phyloP scores from a whole-genome alignment of 2,329 filamentous ascomycete genomes.

The Lasiodiplodia gonubiensis region DNA sequence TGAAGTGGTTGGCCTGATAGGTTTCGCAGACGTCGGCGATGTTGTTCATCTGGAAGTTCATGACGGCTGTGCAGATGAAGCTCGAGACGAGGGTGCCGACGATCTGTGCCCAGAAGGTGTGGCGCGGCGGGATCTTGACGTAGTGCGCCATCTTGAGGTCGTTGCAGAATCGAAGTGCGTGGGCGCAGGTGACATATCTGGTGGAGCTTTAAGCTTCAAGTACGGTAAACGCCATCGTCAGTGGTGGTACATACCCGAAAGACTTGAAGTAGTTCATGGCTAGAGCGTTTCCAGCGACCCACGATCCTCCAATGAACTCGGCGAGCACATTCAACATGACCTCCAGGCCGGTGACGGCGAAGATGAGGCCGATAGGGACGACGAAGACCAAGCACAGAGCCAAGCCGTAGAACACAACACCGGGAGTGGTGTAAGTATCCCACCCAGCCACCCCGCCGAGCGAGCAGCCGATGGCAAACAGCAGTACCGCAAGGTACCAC shows the following conservation, averaged over 20 bases:
- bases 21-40: conserved; percentile 69
- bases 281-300: conserved; percentile 29
- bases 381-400: conserved; percentile 58
- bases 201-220: background rate
- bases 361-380: conserved; percentile 60
- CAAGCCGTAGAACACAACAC: conserved; percentile 60
- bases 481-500: conserved; percentile 59
- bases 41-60: conserved; percentile 61
- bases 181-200: conserved; percentile 30
- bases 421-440: conserved; percentile 59
- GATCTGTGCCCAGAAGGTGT: conserved; percentile 70
- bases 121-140: conserved; percentile 66
- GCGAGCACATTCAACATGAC: conserved; percentile 61
- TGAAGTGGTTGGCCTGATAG: conserved; percentile 50
- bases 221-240: no score
- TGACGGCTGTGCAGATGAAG: conserved; percentile 68
- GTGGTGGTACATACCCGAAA: conserved; percentile 31
- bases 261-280: conserved; percentile 30
- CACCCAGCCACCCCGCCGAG: conserved; percentile 56
- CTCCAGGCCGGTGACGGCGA: conserved; percentile 60
- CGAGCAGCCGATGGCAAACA: conserved; percentile 53
- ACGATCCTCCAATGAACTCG: conserved; percentile 43
- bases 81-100: conserved; percentile 70
- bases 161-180: conserved; percentile 31
- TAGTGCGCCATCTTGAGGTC: conserved; percentile 52